A percentile compares a stretch with the other conserved stretches of the same genome.
Evolutionary conservation across 1,284 basidiomycete genomes (phyloP).

Genomic region (Ceratorhiza oryzae-sativae): DNA sequence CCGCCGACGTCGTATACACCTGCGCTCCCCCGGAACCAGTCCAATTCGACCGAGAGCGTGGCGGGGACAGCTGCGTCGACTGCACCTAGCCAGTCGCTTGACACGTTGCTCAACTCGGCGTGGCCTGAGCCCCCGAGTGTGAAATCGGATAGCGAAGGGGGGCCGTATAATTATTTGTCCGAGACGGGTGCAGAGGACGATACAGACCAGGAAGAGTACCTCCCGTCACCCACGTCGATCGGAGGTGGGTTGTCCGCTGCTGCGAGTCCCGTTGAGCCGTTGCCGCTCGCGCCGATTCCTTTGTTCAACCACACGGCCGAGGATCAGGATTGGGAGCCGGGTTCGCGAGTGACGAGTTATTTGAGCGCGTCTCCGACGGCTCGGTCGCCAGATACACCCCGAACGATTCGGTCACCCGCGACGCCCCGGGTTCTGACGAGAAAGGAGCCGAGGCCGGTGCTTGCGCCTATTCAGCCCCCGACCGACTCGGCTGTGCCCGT

Average conservation of each 20-base stretch:
- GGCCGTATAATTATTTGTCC: not conserved
- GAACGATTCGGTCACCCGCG: not conserved
- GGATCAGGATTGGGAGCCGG: conserved; percentile 11
- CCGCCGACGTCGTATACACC: conserved; percentile 18
- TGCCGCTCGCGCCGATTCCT: not conserved
- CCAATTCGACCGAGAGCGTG: conserved; percentile 13
- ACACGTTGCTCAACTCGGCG: conserved; percentile 23
- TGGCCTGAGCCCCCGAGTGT: conserved; percentile 31
- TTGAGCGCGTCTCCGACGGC: conserved; percentile 11
- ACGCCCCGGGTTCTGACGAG: not conserved
- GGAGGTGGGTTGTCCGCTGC: not conserved
- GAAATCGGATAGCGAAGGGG: not conserved
- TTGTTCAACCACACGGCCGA: not conserved
- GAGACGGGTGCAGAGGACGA: conserved; percentile 26
- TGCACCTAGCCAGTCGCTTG: conserved; percentile 11
- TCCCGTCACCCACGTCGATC: conserved; percentile 16
- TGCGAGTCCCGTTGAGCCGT: not conserved
- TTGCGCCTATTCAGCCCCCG: not conserved
- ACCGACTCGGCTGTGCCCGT: not conserved
- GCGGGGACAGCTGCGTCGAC: not conserved
- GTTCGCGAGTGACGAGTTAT: conserved; percentile 24
- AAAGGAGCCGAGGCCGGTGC: not conserved
- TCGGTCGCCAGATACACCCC: too few species aligned
- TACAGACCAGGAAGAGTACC: conserved; percentile 25
- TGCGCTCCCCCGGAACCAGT: conserved; percentile 7